Percentiles rank a stretch among this genome's conserved stretches.
phyloP scores from a whole-genome alignment of 2,329 filamentous ascomycete genomes.

The Aspergillus quadricinctus region DNA sequence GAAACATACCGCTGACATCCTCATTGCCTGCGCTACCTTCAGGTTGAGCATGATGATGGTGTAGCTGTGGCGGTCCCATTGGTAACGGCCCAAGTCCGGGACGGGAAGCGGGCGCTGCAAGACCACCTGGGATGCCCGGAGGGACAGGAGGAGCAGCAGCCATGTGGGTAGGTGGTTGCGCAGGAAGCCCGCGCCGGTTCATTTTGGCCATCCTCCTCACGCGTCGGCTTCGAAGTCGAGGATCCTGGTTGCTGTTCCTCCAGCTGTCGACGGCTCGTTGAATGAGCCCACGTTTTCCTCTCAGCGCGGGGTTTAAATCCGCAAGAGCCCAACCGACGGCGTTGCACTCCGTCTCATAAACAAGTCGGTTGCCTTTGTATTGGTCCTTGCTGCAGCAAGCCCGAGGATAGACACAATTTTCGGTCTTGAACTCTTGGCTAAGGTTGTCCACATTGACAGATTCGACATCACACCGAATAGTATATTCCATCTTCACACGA shows the following conservation, averaged over 20 bases:
- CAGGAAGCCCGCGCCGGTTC: constrained; percentile 67
- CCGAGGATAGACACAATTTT: constrained; percentile 96
- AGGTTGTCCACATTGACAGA: constrained; percentile 89
- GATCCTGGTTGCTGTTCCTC: constrained; percentile 98
- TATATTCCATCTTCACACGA: constrained; percentile 98
- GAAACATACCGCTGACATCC: constrained; percentile 95
- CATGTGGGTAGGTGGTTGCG: constrained; percentile 61
- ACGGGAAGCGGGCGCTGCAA: constrained; percentile 44
- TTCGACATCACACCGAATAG: constrained; percentile 95
- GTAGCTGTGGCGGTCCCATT: constrained; percentile 64
- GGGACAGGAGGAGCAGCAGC: constrained; percentile 57
- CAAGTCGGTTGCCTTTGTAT: constrained; percentile 90
- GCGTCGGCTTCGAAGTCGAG: constrained; percentile 79
- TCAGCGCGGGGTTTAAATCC: constrained; percentile 82
- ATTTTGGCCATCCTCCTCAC: constrained; percentile 96
- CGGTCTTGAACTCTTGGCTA: constrained; percentile 85
- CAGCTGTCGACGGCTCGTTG: constrained; percentile 97
- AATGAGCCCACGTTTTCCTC: constrained; percentile 91
- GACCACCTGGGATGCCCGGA: constrained; percentile 60
- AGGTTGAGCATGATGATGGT: constrained; percentile 70
- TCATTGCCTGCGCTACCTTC: constrained; percentile 60
- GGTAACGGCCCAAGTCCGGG: constrained; percentile 54
- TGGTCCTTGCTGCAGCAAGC: constrained; percentile 94
- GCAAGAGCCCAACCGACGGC: constrained; percentile 99
- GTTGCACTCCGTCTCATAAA: constrained; percentile 98